Percentiles rank a stretch among this genome's conserved stretches.
Conservation (phyloP, 306 rosid genomes). For the Inga leiocalycina region DNA sequence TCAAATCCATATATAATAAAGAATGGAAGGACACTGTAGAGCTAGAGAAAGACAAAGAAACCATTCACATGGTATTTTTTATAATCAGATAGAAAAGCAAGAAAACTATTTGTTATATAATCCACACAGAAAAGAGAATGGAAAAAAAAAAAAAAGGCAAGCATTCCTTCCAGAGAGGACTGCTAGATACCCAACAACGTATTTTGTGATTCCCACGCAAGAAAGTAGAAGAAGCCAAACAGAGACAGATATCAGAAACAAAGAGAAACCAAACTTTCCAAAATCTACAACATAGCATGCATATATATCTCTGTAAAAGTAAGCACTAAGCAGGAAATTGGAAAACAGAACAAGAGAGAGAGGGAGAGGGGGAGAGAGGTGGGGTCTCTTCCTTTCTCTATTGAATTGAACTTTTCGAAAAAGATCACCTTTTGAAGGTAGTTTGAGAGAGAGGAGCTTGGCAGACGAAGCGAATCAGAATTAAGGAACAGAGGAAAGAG, state of each 20-base stretch:
- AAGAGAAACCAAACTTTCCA: constrained; percentile 11
- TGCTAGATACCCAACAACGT: background rate
- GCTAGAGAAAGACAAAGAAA: constrained; percentile 46
- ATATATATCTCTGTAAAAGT: constrained; percentile 43
- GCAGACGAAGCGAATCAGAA: constrained; percentile 29
- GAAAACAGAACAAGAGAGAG: constrained; percentile 5
- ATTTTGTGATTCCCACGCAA: constrained; percentile 3
- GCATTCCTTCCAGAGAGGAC: constrained; percentile 42
- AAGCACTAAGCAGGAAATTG: constrained; percentile 23
- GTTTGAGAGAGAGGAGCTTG: constrained; percentile 31
- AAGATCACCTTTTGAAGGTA: constrained; percentile 70
- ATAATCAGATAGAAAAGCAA: constrained; percentile 1
- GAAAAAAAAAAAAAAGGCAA: constrained; percentile 9
- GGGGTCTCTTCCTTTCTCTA: constrained; percentile 46
- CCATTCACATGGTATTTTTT: constrained; percentile 1
- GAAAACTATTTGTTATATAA: constrained; percentile 37
- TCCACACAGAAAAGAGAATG: constrained; percentile 46
- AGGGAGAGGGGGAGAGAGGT: constrained; percentile 34
- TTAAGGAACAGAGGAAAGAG: constrained; percentile 28
- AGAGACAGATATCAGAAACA: constrained; percentile 16
- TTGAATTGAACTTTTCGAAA: constrained; percentile 51
- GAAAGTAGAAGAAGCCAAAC: constrained; percentile 8
- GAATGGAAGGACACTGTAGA: constrained; percentile 17
- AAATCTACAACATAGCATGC: constrained; percentile 22
- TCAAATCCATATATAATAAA: background rate